A percentile compares a stretch with the other conserved stretches of the same genome.
phyloP scores from a whole-genome alignment of 179 eudicot species.

The Pouteria campechiana region DNA sequence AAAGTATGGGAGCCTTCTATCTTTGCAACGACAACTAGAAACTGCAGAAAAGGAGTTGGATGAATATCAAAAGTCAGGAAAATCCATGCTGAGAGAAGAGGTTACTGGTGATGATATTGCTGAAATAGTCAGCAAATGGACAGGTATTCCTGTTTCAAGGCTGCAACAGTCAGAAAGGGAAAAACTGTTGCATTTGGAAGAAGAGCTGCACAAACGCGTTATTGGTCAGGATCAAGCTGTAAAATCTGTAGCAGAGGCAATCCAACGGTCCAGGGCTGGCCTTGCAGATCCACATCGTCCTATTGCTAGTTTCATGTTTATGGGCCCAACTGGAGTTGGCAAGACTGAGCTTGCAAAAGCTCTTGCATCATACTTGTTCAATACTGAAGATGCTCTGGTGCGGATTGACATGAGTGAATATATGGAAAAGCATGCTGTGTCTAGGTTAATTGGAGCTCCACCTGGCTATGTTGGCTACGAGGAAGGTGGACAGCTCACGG shows the following conservation, averaged over 20 bases:
- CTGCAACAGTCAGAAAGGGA: constrained; percentile 87
- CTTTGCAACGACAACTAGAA: constrained; percentile 75
- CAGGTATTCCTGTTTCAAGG: constrained; percentile 95
- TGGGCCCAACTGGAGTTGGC: constrained; percentile 98
- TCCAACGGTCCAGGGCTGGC: constrained; percentile 92
- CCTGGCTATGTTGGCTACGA: constrained; percentile 97
- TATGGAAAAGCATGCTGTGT: constrained; percentile 93
- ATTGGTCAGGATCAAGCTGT: constrained; percentile 94
- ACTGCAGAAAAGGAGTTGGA: constrained; percentile 75
- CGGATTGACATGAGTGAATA: constrained; percentile 97
- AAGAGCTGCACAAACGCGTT: constrained; percentile 79
- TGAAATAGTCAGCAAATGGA: constrained; percentile 96
- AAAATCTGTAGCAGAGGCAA: constrained; percentile 79
- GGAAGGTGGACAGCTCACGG: constrained; percentile 92
- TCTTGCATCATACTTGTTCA: constrained; percentile 70
- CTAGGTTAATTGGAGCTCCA: constrained; percentile 86
- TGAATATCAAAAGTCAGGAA: constrained; percentile 80
- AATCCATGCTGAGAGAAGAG: constrained; percentile 97
- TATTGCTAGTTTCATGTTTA: constrained; percentile 94
- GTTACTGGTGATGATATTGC: constrained; percentile 79
- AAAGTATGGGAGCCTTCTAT: constrained; percentile 81
- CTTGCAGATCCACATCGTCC: constrained; percentile 94
- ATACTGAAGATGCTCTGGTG: constrained; percentile 90
- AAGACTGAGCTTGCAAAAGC: constrained; percentile 96
- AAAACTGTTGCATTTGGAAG: constrained; percentile 71